Percentiles rank a stretch among this genome's conserved stretches.
These are phyloP conservation scores for Metschnikowia cerradonensis DNA, from an alignment of 805 yeast genomes.

Conservation along the genomic window DNA sequence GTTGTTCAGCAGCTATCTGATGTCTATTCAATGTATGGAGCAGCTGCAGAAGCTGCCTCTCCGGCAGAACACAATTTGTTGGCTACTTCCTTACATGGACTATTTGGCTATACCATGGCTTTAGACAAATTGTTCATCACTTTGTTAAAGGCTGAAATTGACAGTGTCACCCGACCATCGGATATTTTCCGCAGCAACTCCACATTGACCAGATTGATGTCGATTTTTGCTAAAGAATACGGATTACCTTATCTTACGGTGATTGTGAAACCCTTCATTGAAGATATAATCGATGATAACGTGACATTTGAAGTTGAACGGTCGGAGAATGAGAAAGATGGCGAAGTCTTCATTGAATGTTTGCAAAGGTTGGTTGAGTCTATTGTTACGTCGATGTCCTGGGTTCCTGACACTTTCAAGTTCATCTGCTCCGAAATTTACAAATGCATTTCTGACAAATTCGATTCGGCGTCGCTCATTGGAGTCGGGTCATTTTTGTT, in stretches of 20 bases:
- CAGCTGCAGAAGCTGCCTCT: conserved; percentile 61
- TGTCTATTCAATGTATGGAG: conserved; percentile 43
- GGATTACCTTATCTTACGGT: conserved; percentile 55
- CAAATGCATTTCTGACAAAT: conserved; percentile 52
- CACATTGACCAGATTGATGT: conserved; percentile 72
- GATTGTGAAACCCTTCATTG: conserved; percentile 54
- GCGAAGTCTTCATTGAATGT: conserved; percentile 51
- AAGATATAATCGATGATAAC: conserved; percentile 44
- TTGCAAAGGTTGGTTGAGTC: conserved; percentile 54
- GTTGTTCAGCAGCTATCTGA: conserved; percentile 26
- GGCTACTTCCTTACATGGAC: conserved; percentile 58
- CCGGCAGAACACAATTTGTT: conserved; percentile 65
- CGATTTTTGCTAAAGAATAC: conserved; percentile 64
- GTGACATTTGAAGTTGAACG: conserved; percentile 67
- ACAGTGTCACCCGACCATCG: conserved; percentile 54
- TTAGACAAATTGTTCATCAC: conserved; percentile 47
- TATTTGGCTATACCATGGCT: conserved; percentile 40
- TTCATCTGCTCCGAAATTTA: conserved; percentile 66
- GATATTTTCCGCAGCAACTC: conserved; percentile 79
- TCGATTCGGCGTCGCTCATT: conserved; percentile 54
- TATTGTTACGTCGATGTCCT: conserved; percentile 50
- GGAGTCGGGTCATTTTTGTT: conserved; percentile 88
- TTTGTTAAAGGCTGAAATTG: conserved; percentile 60
- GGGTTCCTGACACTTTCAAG: conserved; percentile 68
- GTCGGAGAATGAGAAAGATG: conserved; percentile 29